phyloP scores from a whole-genome alignment of 2,329 filamentous ascomycete species.

The Xylariaceae sp. region DNA sequence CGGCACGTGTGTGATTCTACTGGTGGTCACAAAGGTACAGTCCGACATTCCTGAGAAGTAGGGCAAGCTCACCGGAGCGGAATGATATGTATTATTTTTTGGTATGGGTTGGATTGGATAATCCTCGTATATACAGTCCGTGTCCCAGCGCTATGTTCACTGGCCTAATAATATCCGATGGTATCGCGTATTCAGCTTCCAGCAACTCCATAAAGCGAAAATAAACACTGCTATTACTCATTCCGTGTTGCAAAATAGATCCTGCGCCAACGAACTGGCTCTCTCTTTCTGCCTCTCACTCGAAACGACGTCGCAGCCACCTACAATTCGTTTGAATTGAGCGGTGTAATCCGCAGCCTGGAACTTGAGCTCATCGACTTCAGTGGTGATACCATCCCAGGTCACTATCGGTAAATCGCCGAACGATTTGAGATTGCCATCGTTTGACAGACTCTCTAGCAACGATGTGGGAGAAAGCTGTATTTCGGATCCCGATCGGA shows the following conservation, averaged over 20 bases:
- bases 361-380: conserved; percentile 34
- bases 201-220: neutral
- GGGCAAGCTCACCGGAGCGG: no score
- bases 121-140: neutral
- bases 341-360: conserved; percentile 49
- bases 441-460: conserved; percentile 43
- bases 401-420: conserved; percentile 54
- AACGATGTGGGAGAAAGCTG: conserved; percentile 44
- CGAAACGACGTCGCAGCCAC: conserved; percentile 51
- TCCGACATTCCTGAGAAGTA: no score
- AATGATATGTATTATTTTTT: no score
- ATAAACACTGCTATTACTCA: neutral
- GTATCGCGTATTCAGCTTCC: neutral
- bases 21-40: conserved; percentile 42
- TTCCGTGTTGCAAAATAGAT: conserved; percentile 60
- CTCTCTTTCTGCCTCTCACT: conserved; percentile 24
- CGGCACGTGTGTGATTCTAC: conserved; percentile 59
- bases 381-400: conserved; percentile 55
- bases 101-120: neutral
- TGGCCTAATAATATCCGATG: neutral
- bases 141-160: conserved; percentile 2
- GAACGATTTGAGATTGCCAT: conserved; percentile 39
- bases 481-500: conserved; percentile 22
- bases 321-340: conserved; percentile 59
- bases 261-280: conserved; percentile 40